These are phyloP conservation scores for Coemansia reversa DNA, from an alignment of 192 early-diverging fungal species.

Conservation along the genomic window DNA sequence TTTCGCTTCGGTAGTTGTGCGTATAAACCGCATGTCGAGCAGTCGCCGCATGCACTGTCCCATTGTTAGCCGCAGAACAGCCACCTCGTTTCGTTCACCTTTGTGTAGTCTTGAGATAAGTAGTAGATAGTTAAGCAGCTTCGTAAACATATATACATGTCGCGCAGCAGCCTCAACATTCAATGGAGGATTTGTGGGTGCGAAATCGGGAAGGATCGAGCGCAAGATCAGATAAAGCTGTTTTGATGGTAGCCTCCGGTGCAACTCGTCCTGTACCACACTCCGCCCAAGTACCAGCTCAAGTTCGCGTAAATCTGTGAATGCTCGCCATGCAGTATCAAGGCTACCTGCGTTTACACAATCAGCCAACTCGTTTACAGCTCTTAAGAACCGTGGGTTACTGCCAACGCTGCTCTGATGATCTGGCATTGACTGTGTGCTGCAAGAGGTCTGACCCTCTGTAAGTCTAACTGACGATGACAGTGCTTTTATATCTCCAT, in stretches of 20 bases:
- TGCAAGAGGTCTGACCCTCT: not conserved
- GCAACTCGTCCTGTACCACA: constrained; percentile 19
- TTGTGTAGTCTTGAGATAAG: constrained; percentile 29
- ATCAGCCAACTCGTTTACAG: constrained; percentile 17
- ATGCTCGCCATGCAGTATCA: constrained; percentile 40
- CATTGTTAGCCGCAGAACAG: constrained; percentile 34
- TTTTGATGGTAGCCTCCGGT: constrained; percentile 10
- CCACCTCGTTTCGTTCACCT: constrained; percentile 25
- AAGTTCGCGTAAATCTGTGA: constrained; percentile 24
- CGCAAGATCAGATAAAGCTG: constrained; percentile 17
- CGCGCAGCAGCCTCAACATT: constrained; percentile 19
- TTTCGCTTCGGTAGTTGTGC: constrained; percentile 22
- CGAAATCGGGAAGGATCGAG: constrained; percentile 20
- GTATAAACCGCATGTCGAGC: constrained; percentile 12
- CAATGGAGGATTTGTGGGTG: not conserved
- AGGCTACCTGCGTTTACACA: constrained; percentile 7
- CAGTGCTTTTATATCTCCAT: not conserved
- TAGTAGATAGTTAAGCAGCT: constrained; percentile 39
- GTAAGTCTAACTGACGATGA: not conserved
- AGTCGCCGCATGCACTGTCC: constrained; percentile 46
- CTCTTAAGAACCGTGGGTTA: constrained; percentile 18
- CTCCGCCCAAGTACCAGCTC: constrained; percentile 20
- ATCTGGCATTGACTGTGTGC: constrained; percentile 1
- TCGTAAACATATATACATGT: constrained; percentile 33
- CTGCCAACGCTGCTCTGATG: not conserved